phyloP scores from a whole-genome alignment of 1,284 basidiomycete genomes.

The Erythrobasidium hasegawianum region DNA sequence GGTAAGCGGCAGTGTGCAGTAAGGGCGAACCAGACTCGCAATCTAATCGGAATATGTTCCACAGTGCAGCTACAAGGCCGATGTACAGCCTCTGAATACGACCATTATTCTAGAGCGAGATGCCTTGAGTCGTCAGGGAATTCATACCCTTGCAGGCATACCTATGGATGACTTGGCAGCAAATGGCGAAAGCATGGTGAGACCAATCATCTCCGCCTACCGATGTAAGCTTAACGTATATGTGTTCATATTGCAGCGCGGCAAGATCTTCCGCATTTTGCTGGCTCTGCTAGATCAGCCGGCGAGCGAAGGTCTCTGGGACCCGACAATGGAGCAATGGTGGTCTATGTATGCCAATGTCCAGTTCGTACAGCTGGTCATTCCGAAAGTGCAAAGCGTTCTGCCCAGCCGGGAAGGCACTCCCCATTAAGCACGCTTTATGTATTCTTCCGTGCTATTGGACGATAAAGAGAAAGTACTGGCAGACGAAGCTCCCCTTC shows the following conservation, averaged over 20 bases:
- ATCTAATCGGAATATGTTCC: too few species aligned
- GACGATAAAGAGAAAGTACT: too few species aligned
- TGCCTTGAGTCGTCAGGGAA: slow-evolving; percentile 6
- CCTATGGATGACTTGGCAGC: slow-evolving; percentile 26
- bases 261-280: slow-evolving; percentile 30
- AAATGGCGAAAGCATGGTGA: slow-evolving; percentile 31
- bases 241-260: slow-evolving; percentile 16
- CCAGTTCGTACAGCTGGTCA: slow-evolving; percentile 23
- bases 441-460: too few species aligned
- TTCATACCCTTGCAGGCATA: slow-evolving; percentile 21
- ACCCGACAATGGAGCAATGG: slow-evolving; percentile 14
- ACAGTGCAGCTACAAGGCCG: slow-evolving; percentile 2
- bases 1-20: too few species aligned
- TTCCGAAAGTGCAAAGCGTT: slow-evolving; percentile 6
- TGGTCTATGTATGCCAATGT: slow-evolving; percentile 23
- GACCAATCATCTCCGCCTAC: too few species aligned
- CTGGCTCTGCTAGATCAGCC: slow-evolving; percentile 15
- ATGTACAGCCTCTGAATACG: background rate
- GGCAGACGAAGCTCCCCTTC: too few species aligned
- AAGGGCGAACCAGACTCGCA: too few species aligned
- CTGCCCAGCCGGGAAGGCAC: slow-evolving; percentile 18
- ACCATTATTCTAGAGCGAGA: slow-evolving; percentile 2
- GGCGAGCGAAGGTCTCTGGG: slow-evolving; percentile 19
- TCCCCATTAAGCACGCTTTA: background rate
- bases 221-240: too few species aligned